Conservation (phyloP, 164 flowering plant genomes). For the Paratinospora sagittata region DNA sequence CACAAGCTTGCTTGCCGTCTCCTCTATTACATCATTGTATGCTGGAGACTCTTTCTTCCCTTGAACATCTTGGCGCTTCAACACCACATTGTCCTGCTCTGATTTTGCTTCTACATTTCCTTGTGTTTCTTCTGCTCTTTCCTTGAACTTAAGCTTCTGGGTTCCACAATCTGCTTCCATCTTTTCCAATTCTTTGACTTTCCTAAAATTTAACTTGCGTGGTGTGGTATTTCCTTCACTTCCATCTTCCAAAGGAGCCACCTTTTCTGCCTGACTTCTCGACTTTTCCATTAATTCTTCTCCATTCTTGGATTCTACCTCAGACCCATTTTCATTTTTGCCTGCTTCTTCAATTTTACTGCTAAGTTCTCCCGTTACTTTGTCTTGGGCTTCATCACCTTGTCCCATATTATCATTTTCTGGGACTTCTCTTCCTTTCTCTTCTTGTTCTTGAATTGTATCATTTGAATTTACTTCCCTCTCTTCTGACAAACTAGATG, state of each 20-base stretch:
- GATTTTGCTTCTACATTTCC: conserved; percentile 9
- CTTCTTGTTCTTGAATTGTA: conserved; percentile 15
- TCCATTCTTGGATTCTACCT: neutral
- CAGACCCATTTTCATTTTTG: neutral
- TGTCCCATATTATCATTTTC: conserved; percentile 1
- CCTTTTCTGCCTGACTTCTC: neutral
- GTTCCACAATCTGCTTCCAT: conserved; percentile 12
- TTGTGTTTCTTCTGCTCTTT: conserved; percentile 2
- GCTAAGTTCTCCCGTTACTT: no score
- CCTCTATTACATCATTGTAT: conserved; percentile 59
- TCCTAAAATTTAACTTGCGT: conserved; percentile 6
- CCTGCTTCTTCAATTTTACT: neutral
- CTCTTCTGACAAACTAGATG: conserved; percentile 16
- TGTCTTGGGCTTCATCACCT: conserved; percentile 9
- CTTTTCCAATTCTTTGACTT: conserved; percentile 11
- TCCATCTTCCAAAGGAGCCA: neutral
- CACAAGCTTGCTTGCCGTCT: conserved; percentile 48
- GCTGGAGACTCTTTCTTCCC: conserved; percentile 36
- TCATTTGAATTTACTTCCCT: neutral
- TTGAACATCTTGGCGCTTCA: conserved; percentile 20
- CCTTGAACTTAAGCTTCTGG: conserved; percentile 14
- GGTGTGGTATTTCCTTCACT: conserved; percentile 4
- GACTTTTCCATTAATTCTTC: neutral
- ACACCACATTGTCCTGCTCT: conserved; percentile 9
- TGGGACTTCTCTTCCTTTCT: neutral